Base-by-base conservation (phyloP, 2,329 filamentous ascomycete species). In the Aplosporella prunicola region DNA sequence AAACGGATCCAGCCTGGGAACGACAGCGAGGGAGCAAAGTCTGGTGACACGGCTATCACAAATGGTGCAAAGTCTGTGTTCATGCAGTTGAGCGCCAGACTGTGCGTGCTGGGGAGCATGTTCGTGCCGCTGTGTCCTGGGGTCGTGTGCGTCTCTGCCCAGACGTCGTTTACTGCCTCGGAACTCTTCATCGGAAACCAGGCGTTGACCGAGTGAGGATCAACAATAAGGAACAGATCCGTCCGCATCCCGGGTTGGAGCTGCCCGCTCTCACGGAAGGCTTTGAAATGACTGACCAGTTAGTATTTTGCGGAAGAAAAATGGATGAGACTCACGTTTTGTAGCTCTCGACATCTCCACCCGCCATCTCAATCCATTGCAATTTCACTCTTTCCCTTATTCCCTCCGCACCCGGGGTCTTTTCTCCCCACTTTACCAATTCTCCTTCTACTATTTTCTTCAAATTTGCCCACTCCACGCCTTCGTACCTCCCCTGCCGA, bases 31-130 rank as follows among this genome's bases (percentile, higher is more conserved):
- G 24, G 13, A 3, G 9, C 5, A n/a, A 35, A 35, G 25, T 35
- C 9, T 2, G 33, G 8, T 17, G 27, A 24, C 8, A 28, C 25
- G 3, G 33, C 33, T 14, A 35, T 17, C 17, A 35, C 33, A 24
- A 24, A 35, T 11, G 33, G 33, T 20, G 27, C 33, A 26, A 35
- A 35, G 17, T 35, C 33, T 9, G 33, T 35, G 14, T 13, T 17
- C 24, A 35, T 35, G 3, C 24, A 24, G n/a, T 13, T 26, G 3
- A 35, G 18, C 17, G 33, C 33, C 9, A 9, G 27, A 20, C 33
- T 35, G 18, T 11, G n/a, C 13, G 33, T 35, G 33, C 33, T 35
- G 25, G 33, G 22, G 24, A 35, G 27, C 24, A 20, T 35, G 14
- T 20, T 15, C n/a, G 22, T 28, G 17, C 33, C 33, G 1, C 16